Conservation (phyloP, 169 alveolate species). For the Plasmodium gonderi region DNA sequence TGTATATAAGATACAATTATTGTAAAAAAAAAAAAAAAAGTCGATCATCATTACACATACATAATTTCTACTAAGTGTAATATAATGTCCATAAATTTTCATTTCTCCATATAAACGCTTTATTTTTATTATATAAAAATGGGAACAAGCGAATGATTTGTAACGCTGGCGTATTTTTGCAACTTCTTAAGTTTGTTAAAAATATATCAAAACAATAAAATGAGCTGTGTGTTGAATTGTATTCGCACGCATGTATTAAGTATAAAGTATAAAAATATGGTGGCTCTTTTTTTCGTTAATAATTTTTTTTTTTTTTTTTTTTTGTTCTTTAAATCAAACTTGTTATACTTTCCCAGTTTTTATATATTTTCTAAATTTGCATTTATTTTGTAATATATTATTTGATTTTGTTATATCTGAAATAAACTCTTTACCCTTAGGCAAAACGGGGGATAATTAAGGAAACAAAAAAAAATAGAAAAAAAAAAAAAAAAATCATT, state of each 20-base stretch:
- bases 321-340: neutral
- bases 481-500: neutral
- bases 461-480: neutral
- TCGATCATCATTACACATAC: neutral
- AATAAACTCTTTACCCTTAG: neutral
- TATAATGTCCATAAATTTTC: neutral
- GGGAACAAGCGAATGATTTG: neutral
- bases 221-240: neutral
- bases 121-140: neutral
- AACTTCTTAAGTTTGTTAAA: neutral
- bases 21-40: neutral
- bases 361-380: neutral
- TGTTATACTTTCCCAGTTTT: neutral
- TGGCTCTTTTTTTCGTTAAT: neutral
- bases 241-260: neutral
- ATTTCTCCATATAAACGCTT: neutral
- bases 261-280: neutral
- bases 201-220: neutral
- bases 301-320: neutral
- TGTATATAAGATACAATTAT: neutral
- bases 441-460: neutral
- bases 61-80: neutral
- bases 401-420: neutral
- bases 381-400: neutral
- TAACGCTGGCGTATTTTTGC: neutral